Evolutionary conservation across 805 yeast species (phyloP), one percentile per base, ranked within the genome.

Genomic region (Teunomyces atbi): DNA sequence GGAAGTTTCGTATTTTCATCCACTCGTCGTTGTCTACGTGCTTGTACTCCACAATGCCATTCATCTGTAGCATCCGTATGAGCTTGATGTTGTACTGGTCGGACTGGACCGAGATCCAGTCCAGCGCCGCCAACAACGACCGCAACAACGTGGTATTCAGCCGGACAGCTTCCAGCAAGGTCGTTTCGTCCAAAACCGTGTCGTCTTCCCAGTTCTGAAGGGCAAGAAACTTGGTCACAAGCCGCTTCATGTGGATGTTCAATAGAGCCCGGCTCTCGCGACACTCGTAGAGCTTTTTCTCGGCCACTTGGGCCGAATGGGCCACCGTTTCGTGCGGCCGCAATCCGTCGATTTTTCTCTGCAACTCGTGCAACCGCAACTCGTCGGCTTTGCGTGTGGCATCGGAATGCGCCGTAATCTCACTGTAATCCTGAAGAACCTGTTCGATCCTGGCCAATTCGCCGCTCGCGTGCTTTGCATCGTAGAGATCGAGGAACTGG

Each of bases 121-220:
- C n/a, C 23, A 15, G 13, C 3, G 39, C 6, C 3, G 28, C 39
- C 28, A 47, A 33, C 4, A 47, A 40, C 12, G 36, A 19, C 18
- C 38, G 26, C 18, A 47, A 30, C 13, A 55, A 33, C 5, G 50
- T 13, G 19, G 47, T 45, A 1, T 53, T 45, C 44, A 42, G 53
- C 28, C 35, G 13, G 2, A 58, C 39, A 35, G 53, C 49, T 5
- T 16, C 35, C 13, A 45, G 50, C 19, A 58, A 51, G 6, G 55
- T 48, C 4, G 27, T 42, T 19, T 54, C 58, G 42, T 58, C 61
- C 53, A 58, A 49, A 26, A 50, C 32, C n/a, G 45, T 42, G 15
- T 52, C 48, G 39, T 47, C 49, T 45, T 50, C 58, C 61, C 61
- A 58, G 37, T 57, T 58, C 47, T 55, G 55, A 26, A 54, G 40